Evolutionary conservation across 768 basidiomycete species (phyloP), one percentile per base, ranked within the genome.

Genomic region (Strobilomyces echinocephalus): DNA sequence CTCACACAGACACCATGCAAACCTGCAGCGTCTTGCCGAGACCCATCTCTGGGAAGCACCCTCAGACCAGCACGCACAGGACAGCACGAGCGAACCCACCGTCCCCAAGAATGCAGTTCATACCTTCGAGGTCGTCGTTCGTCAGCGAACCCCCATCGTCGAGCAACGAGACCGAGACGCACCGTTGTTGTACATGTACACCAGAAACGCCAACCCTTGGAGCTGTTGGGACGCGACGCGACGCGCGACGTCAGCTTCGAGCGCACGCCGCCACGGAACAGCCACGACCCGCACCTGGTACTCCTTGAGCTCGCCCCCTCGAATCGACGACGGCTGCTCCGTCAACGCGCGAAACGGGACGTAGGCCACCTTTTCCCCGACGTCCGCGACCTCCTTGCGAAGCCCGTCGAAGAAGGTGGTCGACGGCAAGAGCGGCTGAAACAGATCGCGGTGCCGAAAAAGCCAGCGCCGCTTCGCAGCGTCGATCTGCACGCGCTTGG

Each of bases 31-130:
- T 85, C 63, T 85, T 85, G 7, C 83, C 83, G 5, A 85, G 75
- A 58, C 82, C 82, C 81, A 83, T 83, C 50, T 69, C 79, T 80
- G 51, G 18, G 14, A n/a, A 41, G 4, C 35, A 41, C 45, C 5
- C 35, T 56, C 14, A 51, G 53, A 51, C 31, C 9, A 1, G 16
- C 6, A 31, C 8, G 15, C 24, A 28, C 8, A 16, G 28, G 16
- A 9, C 16, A 26, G 9, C 24, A 24, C 7, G 28, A 11, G 26
- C 28, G 24, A n/a, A 71, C 76, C 56, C 61, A 82, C 81, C 83
- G 57, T 89, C 87, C 28, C 84, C 87, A 1, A 89, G 73, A 52
- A 89, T 84, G 63, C 83, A 82, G 57, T 82, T 87, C 76, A 87
- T 79, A 15, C 81, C 80, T 82, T 56, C 18, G 18, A 3, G 5